Percentiles rank a stretch among this genome's conserved stretches.
Evolutionary conservation across 2,329 filamentous ascomycete species (phyloP).

Genomic region (Diplodia sapinea): DNA sequence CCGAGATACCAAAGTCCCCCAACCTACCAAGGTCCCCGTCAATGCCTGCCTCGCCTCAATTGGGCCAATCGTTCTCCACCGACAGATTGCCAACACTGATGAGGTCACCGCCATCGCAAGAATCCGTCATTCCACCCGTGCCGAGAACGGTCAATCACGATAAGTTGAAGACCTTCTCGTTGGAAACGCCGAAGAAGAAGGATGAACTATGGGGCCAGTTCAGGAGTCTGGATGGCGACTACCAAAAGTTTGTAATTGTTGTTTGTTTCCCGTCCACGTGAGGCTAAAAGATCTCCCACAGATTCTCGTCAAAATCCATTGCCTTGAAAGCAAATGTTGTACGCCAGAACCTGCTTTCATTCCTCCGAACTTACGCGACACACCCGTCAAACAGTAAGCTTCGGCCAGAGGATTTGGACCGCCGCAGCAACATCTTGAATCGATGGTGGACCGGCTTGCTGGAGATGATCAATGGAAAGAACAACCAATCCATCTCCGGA

Average conservation of each 20-base stretch:
- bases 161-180: constrained; percentile 44
- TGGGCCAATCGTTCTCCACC: constrained; percentile 55
- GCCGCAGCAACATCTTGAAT: constrained; percentile 77
- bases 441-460: constrained; percentile 89
- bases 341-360: constrained; percentile 74
- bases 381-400: constrained; percentile 71
- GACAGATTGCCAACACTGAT: constrained; percentile 50
- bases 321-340: constrained; percentile 77
- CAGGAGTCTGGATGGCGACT: constrained; percentile 70
- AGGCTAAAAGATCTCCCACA: constrained; percentile 37
- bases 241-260: constrained; percentile 61
- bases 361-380: constrained; percentile 71
- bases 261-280: background rate
- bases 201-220: constrained; percentile 75
- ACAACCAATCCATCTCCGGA: constrained; percentile 77
- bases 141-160: constrained; percentile 50
- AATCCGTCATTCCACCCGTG: constrained; percentile 49
- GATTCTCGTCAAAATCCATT: constrained; percentile 75
- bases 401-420: constrained; percentile 80
- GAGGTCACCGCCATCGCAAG: constrained; percentile 45
- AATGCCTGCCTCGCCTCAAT: constrained; percentile 22
- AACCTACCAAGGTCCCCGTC: constrained; percentile 20
- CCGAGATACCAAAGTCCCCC: constrained; percentile 10
- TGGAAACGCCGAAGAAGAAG: constrained; percentile 60
- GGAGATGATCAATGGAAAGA: constrained; percentile 78